Conservation (phyloP, 2,329 filamentous ascomycete species). For the Aspergillus ustus region DNA sequence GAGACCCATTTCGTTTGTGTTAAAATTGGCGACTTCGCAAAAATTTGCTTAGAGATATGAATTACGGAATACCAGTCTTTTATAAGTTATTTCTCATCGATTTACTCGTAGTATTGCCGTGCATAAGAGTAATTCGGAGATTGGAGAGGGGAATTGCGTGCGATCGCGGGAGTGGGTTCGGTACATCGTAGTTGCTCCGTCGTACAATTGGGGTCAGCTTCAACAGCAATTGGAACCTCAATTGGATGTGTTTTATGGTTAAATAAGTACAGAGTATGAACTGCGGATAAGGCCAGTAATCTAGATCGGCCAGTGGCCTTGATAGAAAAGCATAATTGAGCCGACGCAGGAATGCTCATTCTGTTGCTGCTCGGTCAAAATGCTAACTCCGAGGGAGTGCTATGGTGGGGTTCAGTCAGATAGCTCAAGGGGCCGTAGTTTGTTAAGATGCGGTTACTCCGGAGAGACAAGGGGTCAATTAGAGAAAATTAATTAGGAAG, state of each 20-base stretch:
- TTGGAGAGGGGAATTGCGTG: constrained; percentile 8
- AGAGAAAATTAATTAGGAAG: neutral
- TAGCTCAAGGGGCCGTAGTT: neutral
- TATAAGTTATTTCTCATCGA: constrained; percentile 5
- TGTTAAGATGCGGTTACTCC: neutral
- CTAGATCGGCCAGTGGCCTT: too few species aligned
- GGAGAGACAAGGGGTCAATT: neutral
- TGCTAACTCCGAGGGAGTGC: neutral
- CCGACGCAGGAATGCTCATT: neutral
- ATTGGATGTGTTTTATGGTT: neutral
- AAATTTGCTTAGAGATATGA: constrained; percentile 31
- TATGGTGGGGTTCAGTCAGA: constrained; percentile 8
- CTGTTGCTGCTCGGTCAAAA: neutral
- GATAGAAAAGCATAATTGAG: neutral
- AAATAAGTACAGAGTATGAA: neutral
- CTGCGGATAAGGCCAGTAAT: neutral
- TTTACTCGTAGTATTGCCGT: neutral
- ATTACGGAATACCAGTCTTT: constrained; percentile 23
- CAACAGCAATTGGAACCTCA: neutral
- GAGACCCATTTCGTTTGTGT: constrained; percentile 22
- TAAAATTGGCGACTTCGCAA: constrained; percentile 31
- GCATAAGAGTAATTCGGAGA: neutral
- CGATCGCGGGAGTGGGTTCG: constrained; percentile 2
- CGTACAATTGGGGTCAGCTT: neutral
- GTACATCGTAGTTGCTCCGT: neutral